A percentile compares a stretch with the other conserved stretches of the same genome.
Evolutionary conservation across 257 asterid species (phyloP).

Genomic region (Orobanche coerulescens): DNA sequence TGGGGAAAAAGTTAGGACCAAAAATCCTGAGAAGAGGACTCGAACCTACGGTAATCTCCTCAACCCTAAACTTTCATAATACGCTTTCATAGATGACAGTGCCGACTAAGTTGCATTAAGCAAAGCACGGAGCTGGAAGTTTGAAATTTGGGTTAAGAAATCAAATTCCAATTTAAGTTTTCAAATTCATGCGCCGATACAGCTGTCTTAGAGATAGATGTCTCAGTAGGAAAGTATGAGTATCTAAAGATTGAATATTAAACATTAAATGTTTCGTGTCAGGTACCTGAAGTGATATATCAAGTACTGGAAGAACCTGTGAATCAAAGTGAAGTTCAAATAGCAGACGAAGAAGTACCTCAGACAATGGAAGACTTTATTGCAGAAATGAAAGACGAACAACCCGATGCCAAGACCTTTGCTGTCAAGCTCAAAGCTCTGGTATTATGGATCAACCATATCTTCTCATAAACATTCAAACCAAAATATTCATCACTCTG

Average conservation of each 20-base stretch:
- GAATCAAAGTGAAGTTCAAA: slow-evolving; percentile 27
- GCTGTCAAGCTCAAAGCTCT: slow-evolving; percentile 72
- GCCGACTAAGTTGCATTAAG: no score
- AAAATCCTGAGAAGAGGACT: slow-evolving; percentile 43
- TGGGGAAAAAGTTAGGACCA: slow-evolving; percentile 59
- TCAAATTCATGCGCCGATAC: no score
- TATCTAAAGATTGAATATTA: neutral
- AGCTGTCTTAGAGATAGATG: no score
- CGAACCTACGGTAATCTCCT: slow-evolving; percentile 46
- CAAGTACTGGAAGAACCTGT: slow-evolving; percentile 65
- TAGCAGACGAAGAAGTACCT: slow-evolving; percentile 34
- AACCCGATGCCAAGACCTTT: slow-evolving; percentile 64
- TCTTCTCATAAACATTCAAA: neutral
- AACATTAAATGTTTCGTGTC: slow-evolving; percentile 17
- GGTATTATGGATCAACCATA: slow-evolving; percentile 35
- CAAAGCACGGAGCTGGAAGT: no score
- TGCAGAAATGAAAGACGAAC: slow-evolving; percentile 44
- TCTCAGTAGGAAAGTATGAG: neutral
- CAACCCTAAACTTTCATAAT: neutral
- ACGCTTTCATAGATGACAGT: neutral
- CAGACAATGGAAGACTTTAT: slow-evolving; percentile 60
- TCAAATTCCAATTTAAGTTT: no score
- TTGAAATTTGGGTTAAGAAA: no score
- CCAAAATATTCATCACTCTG: neutral
- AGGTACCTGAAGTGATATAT: slow-evolving; percentile 92